Base-by-base conservation (phyloP, 2,329 filamentous ascomycete species). In the Parascedosporium putredinis region DNA sequence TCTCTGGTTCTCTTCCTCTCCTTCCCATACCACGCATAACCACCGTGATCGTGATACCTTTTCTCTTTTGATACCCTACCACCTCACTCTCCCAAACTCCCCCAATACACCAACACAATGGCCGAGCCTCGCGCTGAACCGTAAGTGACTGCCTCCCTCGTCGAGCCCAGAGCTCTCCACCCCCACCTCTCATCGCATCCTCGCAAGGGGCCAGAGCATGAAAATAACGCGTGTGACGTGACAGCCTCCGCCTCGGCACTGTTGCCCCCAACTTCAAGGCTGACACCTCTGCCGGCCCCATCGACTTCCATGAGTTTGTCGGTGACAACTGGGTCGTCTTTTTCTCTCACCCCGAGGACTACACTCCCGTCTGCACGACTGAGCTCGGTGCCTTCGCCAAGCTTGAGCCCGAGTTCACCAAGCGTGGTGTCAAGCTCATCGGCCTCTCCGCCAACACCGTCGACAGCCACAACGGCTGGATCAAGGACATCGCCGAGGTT, bases 361-460 rank as follows among this genome's bases (percentile, higher is more conserved):
- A 87, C 76, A 95, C 90, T 2, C 90, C 90, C 50, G 90, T 95
- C 53, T 96, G 90, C 78, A 96, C 90, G 56, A 96, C 89, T 50
- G 90, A 96, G 74, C 84, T 96, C 55, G 90, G 89, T 55, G 89
- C 89, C 53, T 94, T 96, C 61, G 86, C 89, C 59, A 93, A 90
- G 71, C 77, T 95, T 55, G 83, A 88, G 73, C 79, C 82, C 60
- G 88, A 95, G 69, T 95, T 96, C 70, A 78, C 81, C 62, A 88
- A 86, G 75, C 83, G 89, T 55, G 82, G 81, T 56, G 87, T 91
- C 61, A 94, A 95, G 79, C 82, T 95, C 71, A 91, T 95, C 60
- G 90, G 90, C 45, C 77, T 96, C 58, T 84, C 81, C 54, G 89
- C 89, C 73, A 94, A 95, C 74, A 88, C 84, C 59, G 75, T 95